Conservation (phyloP, 768 basidiomycete genomes). For the Multifurca ochricompacta region DNA sequence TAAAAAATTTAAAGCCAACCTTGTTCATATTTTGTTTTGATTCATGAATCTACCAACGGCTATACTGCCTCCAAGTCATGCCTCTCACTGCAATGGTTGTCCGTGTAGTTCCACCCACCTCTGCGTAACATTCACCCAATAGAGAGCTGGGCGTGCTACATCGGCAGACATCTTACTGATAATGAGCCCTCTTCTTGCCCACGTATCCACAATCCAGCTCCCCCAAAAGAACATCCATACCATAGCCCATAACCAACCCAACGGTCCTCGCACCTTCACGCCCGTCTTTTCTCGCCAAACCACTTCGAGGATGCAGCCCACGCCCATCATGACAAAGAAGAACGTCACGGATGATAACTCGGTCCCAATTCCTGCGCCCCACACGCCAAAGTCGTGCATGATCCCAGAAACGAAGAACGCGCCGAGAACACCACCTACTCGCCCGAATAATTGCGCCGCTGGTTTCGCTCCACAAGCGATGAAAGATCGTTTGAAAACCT, state of each 20-base stretch:
- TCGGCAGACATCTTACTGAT: slow-evolving; percentile 15
- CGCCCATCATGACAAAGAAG: slow-evolving; percentile 20
- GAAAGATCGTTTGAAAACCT: slow-evolving; percentile 53
- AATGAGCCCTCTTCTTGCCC: slow-evolving; percentile 17
- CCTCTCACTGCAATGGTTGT: slow-evolving; percentile 4
- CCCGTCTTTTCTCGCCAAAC: slow-evolving; percentile 8
- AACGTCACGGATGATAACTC: slow-evolving; percentile 12
- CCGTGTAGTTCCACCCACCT: slow-evolving; percentile 18
- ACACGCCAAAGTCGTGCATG: slow-evolving; percentile 19
- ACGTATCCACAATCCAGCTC: slow-evolving; percentile 16
- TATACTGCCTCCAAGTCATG: no score
- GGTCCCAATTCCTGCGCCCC: slow-evolving; percentile 10
- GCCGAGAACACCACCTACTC: slow-evolving; percentile 12
- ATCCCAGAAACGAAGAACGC: slow-evolving; percentile 20
- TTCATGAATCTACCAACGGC: no score
- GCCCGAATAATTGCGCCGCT: slow-evolving; percentile 5
- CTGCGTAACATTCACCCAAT: slow-evolving; percentile 16
- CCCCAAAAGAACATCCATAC: slow-evolving; percentile 14
- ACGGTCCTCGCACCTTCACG: slow-evolving; percentile 10
- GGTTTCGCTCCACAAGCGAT: slow-evolving; percentile 43
- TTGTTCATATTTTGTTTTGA: no score
- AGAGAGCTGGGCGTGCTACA: slow-evolving; percentile 10
- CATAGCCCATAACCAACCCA: slow-evolving; percentile 18
- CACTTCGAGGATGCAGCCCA: slow-evolving; percentile 13
- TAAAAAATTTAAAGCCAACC: no score